phyloP scores from a whole-genome alignment of 352 stramenopile genomes.

The Thalassiosira mediterranea region DNA sequence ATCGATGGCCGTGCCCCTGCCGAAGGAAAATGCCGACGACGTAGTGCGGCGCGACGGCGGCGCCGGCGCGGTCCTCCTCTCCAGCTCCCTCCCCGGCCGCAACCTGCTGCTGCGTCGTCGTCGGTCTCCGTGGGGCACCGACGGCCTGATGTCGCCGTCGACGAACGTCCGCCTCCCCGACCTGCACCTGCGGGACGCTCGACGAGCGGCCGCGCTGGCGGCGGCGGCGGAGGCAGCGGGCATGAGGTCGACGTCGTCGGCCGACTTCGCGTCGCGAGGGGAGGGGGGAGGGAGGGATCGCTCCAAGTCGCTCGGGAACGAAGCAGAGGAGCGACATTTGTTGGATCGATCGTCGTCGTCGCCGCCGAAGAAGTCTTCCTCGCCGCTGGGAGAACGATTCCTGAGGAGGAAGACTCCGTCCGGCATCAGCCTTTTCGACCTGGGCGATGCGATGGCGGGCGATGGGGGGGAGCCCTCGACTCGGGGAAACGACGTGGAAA shows the following conservation, averaged over 20 bases:
- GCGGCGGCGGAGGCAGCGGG: background rate
- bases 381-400: background rate
- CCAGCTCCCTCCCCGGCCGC: too few relatives aligned
- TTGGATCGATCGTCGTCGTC: background rate
- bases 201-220: background rate
- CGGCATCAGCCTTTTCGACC: conserved; percentile 17
- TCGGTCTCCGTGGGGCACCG: too few relatives aligned
- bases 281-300: background rate
- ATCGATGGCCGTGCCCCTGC: too few relatives aligned
- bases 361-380: too few relatives aligned
- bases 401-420: background rate
- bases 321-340: background rate
- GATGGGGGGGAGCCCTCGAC: background rate
- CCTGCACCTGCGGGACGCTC: conserved; percentile 33
- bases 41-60: too few relatives aligned
- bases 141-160: conserved; percentile 20
- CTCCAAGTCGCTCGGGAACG: background rate
- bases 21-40: too few relatives aligned
- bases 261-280: background rate
- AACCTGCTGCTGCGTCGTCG: too few relatives aligned
- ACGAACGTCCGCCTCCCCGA: conserved; percentile 27
- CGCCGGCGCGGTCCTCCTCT: too few relatives aligned
- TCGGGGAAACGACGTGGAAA: background rate
- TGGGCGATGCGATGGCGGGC: too few relatives aligned
- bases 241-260: background rate